Evolutionary conservation across 306 rosid species (phyloP).

Genomic region (Senna siamea): DNA sequence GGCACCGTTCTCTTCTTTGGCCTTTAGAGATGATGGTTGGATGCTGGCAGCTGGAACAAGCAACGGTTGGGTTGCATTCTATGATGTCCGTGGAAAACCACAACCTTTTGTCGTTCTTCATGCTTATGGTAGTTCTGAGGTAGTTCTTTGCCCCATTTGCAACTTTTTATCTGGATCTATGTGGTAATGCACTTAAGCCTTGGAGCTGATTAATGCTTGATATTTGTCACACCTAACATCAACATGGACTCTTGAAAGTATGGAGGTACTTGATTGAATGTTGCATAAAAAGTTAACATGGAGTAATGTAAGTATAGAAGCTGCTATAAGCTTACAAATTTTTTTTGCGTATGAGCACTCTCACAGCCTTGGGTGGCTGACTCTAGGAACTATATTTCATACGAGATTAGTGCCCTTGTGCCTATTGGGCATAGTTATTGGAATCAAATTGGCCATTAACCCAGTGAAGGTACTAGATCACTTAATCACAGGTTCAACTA

Average conservation of each 20-base stretch:
- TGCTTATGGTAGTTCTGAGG: conserved; percentile 72
- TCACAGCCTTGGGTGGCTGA: not conserved
- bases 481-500: too few species aligned
- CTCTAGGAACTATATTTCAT: not conserved
- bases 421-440: too few species aligned
- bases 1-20: conserved; percentile 92
- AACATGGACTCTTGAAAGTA: conserved; percentile 15
- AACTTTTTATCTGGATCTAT: conserved; percentile 23
- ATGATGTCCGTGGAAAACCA: conserved; percentile 95
- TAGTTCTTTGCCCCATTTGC: conserved; percentile 31
- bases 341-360: not conserved
- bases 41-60: conserved; percentile 98
- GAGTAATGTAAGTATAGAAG: not conserved
- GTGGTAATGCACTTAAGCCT: conserved; percentile 22
- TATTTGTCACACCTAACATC: conserved; percentile 23
- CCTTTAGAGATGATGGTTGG: conserved; percentile 94
- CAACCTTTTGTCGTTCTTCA: conserved; percentile 91
- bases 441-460: not conserved
- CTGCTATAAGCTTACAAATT: conserved; percentile 30
- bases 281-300: conserved; percentile 17
- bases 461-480: too few species aligned
- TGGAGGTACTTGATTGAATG: conserved; percentile 8
- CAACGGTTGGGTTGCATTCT: conserved; percentile 92
- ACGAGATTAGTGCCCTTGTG: too few species aligned
- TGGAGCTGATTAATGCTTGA: not conserved